Conservation (phyloP, 345 rosid species). For the Raphanus sativus region DNA sequence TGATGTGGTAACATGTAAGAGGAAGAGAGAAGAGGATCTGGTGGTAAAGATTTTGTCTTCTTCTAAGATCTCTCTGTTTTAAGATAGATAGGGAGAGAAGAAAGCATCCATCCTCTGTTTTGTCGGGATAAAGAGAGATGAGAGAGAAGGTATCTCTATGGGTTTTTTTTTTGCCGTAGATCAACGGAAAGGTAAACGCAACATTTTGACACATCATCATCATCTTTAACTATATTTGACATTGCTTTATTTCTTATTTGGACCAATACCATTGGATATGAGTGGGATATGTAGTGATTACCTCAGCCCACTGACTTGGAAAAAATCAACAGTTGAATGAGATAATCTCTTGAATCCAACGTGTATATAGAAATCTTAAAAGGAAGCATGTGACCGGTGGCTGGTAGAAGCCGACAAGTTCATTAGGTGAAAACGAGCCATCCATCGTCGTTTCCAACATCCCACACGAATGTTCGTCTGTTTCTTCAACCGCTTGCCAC, state of each 20-base stretch:
- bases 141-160: background rate
- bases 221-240: conserved; percentile 17
- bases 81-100: background rate
- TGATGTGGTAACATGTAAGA: conserved; percentile 37
- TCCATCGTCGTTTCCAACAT: conserved; percentile 32
- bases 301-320: conserved; percentile 36
- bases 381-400: conserved; percentile 32
- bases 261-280: conserved; percentile 25
- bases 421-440: conserved; percentile 30
- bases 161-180: too few species aligned
- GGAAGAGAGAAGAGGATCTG: conserved; percentile 24
- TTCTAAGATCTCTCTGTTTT: conserved; percentile 20
- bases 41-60: conserved; percentile 36
- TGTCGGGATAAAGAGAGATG: background rate
- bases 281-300: conserved; percentile 31
- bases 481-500: conserved; percentile 24
- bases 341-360: background rate
- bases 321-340: background rate
- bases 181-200: background rate
- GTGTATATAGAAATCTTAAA: background rate
- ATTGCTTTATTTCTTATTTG: background rate
- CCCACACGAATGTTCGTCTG: conserved; percentile 41
- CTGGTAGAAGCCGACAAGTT: conserved; percentile 39
- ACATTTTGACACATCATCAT: conserved; percentile 26
- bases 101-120: background rate